Evolutionary conservation across 2,329 filamentous ascomycete genomes (phyloP), one percentile per base, ranked within the genome.

Genomic region (Cercospora canescens): DNA sequence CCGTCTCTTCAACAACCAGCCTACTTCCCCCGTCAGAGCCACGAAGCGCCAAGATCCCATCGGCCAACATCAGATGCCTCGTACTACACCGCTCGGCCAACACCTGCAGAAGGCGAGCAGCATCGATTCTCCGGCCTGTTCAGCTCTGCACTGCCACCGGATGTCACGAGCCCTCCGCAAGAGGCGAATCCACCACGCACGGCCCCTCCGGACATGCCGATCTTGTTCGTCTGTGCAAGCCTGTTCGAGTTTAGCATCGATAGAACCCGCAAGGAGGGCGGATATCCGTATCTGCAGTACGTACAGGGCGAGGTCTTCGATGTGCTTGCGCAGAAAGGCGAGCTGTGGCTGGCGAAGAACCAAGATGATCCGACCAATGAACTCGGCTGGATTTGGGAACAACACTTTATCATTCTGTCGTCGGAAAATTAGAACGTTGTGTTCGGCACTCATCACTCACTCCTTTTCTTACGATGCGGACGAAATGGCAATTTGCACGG

Each of bases 371-470:
- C 88, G 1, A 85, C 83, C 11, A 87, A 91, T 70, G 86, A 89
- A 70, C 89, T 98, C 35, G 95, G 95, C 60, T 99, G 95, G 95
- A 97, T 99, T 74, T 99, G 95, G 95, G 96, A 94, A 74, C 97
- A 97, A 79, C 95, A 99, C 81, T 99, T 99, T 83, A 77, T 77
- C 64, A 72, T 77, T 45, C 66, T 77, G 24, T 70, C 69, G 11
- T 45, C 61, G 48, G 71, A 73, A 55, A 63, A 64, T 58, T 67
- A 63, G 24, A 55, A 24, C 16, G 9, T 18, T 56, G 32, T 39
- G 34, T 28, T 12, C 18, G 30, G 18, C 34, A 18, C 24, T 11
- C 26, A 30, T 41, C 45, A 35, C 45, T 52, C 45, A 28, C 28
- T 56, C 24, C 11, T n/a, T 56, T 56, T 28, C 21, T 60, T 28